Percentiles rank a stretch among this genome's conserved stretches.
Conservation (phyloP, 768 basidiomycete species). For the Lentinula edodes region DNA sequence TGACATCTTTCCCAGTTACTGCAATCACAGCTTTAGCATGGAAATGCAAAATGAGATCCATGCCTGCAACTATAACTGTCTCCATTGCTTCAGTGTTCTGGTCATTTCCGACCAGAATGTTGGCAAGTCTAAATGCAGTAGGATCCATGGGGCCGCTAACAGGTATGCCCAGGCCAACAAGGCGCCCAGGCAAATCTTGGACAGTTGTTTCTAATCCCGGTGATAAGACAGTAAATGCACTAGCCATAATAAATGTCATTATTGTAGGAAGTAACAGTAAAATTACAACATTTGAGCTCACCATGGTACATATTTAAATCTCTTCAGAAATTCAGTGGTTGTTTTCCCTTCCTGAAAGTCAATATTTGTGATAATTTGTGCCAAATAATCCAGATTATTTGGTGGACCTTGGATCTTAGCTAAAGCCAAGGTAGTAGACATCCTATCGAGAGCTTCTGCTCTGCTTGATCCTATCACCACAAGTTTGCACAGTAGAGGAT, state of each 20-base stretch:
- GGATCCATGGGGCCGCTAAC: constrained; percentile 61
- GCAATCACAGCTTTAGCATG: constrained; percentile 43
- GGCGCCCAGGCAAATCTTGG: constrained; percentile 54
- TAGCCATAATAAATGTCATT: constrained; percentile 9
- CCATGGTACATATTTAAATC: constrained; percentile 37
- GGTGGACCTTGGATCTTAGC: constrained; percentile 51
- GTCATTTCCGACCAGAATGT: constrained; percentile 52
- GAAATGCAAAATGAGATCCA: constrained; percentile 43
- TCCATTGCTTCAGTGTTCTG: constrained; percentile 50
- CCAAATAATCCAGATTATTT: constrained; percentile 52
- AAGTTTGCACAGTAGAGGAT: constrained; percentile 56
- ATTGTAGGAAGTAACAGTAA: background rate
- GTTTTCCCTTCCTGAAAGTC: constrained; percentile 36
- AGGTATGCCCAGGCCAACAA: constrained; percentile 53
- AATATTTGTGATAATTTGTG: constrained; percentile 32
- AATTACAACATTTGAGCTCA: constrained; percentile 14
- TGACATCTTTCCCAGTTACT: constrained; percentile 45
- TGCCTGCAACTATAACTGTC: constrained; percentile 39
- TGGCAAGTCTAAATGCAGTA: constrained; percentile 49
- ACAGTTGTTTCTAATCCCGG: constrained; percentile 53
- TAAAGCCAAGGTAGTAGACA: constrained; percentile 30
- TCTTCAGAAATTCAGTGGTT: constrained; percentile 45
- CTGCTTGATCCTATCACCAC: constrained; percentile 45
- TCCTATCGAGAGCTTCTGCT: constrained; percentile 36
- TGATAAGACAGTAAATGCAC: constrained; percentile 47